Conservation (phyloP, 2,329 filamentous ascomycete species). For the Volutella citrinella region DNA sequence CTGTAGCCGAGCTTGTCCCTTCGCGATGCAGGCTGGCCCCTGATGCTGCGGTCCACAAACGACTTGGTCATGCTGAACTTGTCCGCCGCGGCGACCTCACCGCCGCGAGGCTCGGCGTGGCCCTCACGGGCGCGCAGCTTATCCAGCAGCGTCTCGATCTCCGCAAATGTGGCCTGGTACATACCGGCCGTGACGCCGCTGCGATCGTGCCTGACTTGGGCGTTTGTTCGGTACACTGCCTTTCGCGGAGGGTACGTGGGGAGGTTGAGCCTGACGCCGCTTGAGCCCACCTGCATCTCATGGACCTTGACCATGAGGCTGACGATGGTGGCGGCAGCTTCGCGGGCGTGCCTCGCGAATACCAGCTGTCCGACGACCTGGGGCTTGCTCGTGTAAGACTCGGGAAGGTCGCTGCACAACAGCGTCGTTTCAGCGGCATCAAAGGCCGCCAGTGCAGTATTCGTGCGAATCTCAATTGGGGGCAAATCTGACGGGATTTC, state of each 20-base stretch:
- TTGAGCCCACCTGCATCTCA: slow-evolving; percentile 41
- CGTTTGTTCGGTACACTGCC: slow-evolving; percentile 51
- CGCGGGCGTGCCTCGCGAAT: slow-evolving; percentile 52
- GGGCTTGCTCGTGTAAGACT: slow-evolving; percentile 43
- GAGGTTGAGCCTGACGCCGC: slow-evolving; percentile 41
- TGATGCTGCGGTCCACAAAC: slow-evolving; percentile 37
- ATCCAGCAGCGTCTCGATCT: slow-evolving; percentile 42
- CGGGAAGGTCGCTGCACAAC: slow-evolving; percentile 40
- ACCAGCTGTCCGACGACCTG: slow-evolving; percentile 53
- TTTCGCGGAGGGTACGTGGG: slow-evolving; percentile 55
- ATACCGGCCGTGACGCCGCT: slow-evolving; percentile 54
- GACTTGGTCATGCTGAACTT: slow-evolving; percentile 35
- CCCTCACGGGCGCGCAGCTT: slow-evolving; percentile 39
- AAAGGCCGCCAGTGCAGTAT: slow-evolving; percentile 42
- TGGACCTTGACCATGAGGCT: slow-evolving; percentile 45
- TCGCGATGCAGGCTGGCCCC: slow-evolving; percentile 30
- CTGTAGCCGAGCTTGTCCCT: slow-evolving; percentile 41
- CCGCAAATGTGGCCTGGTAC: slow-evolving; percentile 44
- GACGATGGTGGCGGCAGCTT: slow-evolving; percentile 47
- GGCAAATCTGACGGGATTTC: slow-evolving; percentile 41
- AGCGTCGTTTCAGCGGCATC: slow-evolving; percentile 45
- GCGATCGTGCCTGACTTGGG: slow-evolving; percentile 56
- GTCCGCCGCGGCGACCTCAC: slow-evolving; percentile 18
- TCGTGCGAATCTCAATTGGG: slow-evolving; percentile 37
- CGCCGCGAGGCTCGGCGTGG: slow-evolving; percentile 17